Conservation (phyloP, 1,284 basidiomycete genomes). For the Tilletia setariae region DNA sequence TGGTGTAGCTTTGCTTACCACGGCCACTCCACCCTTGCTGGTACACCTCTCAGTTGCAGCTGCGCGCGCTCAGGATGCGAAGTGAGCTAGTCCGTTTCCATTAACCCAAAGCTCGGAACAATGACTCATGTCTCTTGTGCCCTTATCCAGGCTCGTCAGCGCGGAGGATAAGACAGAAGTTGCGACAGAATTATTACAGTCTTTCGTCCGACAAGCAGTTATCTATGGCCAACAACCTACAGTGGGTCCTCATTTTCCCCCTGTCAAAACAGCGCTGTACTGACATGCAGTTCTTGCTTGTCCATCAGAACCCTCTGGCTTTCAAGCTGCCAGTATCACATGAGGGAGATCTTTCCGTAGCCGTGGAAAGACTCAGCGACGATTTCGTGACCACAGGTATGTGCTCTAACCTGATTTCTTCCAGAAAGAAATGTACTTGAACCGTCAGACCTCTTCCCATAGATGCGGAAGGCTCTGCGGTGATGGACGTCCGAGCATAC, state of each 20-base stretch:
- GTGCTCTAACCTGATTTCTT: conserved; percentile 15
- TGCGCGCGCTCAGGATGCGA: not conserved
- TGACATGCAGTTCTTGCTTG: conserved; percentile 16
- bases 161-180: conserved; percentile 19
- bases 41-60: not conserved
- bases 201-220: conserved; percentile 69
- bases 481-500: conserved; percentile 71
- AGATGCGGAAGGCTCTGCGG: conserved; percentile 24
- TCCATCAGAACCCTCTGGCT: conserved; percentile 70
- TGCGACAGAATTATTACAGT: conserved; percentile 30
- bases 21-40: not conserved
- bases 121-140: not conserved
- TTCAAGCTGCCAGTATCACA: conserved; percentile 76
- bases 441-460: conserved; percentile 1
- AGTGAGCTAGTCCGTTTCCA: not conserved
- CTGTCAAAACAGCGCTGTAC: not conserved
- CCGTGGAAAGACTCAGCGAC: conserved; percentile 66
- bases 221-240: conserved; percentile 70
- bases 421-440: conserved; percentile 11
- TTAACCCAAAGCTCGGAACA: not conserved
- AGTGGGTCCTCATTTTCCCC: conserved; percentile 53
- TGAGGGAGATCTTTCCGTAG: conserved; percentile 74
- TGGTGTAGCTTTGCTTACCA: not conserved
- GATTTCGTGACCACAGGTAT: conserved; percentile 52
- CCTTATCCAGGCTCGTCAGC: not conserved